phyloP scores from a whole-genome alignment of 1,284 basidiomycete genomes.

The Apiotrichum laibachii region DNA sequence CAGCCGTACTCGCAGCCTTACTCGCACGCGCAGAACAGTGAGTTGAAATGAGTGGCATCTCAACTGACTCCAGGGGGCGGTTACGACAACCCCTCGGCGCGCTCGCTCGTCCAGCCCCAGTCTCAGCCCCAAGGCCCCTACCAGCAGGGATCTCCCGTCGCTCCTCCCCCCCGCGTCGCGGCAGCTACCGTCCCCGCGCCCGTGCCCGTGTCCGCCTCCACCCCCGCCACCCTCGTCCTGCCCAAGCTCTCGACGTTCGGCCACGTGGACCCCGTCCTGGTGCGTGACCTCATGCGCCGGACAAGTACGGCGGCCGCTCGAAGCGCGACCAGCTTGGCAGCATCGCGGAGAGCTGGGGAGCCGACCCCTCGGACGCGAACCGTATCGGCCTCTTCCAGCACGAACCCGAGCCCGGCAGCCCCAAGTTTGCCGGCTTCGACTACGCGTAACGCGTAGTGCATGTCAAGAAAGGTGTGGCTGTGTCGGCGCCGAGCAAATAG shows the following conservation, averaged over 20 bases:
- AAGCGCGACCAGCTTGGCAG: conserved; percentile 40
- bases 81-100: no score
- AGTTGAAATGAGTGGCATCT: no score
- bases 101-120: no score
- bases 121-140: no score
- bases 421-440: neutral
- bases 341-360: conserved; percentile 39
- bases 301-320: conserved; percentile 33
- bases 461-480: neutral
- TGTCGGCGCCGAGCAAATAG: no score
- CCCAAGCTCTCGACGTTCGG: neutral
- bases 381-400: conserved; percentile 33
- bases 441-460: neutral
- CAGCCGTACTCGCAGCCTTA: no score
- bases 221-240: neutral
- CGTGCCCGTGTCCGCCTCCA: no score
- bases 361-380: conserved; percentile 25
- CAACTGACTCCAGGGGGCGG: no score
- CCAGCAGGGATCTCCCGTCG: no score
- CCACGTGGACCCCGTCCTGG: neutral
- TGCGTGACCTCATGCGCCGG: conserved; percentile 23
- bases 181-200: no score
- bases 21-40: no score
- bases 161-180: no score
- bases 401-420: conserved; percentile 27